A percentile compares a stretch with the other conserved stretches of the same genome.
These are phyloP conservation scores for Rhinocladiella similis DNA, from an alignment of 2,329 filamentous ascomycete species.

Conservation along the genomic window DNA sequence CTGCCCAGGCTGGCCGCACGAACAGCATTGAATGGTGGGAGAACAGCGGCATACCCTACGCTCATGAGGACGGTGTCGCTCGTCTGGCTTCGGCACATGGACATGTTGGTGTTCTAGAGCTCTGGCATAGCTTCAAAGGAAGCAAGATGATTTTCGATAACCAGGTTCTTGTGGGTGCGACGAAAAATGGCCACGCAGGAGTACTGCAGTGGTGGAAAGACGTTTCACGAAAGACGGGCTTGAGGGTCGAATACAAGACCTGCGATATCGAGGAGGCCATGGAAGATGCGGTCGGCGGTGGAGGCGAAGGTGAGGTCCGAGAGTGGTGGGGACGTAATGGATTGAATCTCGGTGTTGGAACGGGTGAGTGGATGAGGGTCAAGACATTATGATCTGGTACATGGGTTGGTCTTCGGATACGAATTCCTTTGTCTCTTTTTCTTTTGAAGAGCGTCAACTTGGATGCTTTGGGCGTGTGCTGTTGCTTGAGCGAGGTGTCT, in stretches of 20 bases:
- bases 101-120: conserved; percentile 77
- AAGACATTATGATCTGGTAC: conserved; percentile 59
- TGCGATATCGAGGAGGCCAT: conserved; percentile 94
- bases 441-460: background rate
- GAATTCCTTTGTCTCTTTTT: background rate
- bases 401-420: background rate
- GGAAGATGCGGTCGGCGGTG: conserved; percentile 74
- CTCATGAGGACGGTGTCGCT: conserved; percentile 77
- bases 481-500: background rate
- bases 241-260: conserved; percentile 87
- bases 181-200: conserved; percentile 78
- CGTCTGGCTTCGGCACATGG: conserved; percentile 84
- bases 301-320: conserved; percentile 69
- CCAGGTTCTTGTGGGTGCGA: conserved; percentile 81
- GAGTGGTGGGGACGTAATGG: conserved; percentile 88
- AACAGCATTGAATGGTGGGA: conserved; percentile 87
- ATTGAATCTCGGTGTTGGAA: conserved; percentile 75
- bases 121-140: conserved; percentile 75
- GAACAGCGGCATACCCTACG: conserved; percentile 73
- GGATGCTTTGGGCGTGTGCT: background rate
- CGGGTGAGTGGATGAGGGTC: conserved; percentile 86
- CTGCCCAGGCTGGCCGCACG: conserved; percentile 77
- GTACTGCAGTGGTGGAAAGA: conserved; percentile 85
- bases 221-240: conserved; percentile 56
- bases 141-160: conserved; percentile 79